These are phyloP conservation scores for Madurella fahalii DNA, from an alignment of 2,329 filamentous ascomycete genomes.

Conservation along the genomic window DNA sequence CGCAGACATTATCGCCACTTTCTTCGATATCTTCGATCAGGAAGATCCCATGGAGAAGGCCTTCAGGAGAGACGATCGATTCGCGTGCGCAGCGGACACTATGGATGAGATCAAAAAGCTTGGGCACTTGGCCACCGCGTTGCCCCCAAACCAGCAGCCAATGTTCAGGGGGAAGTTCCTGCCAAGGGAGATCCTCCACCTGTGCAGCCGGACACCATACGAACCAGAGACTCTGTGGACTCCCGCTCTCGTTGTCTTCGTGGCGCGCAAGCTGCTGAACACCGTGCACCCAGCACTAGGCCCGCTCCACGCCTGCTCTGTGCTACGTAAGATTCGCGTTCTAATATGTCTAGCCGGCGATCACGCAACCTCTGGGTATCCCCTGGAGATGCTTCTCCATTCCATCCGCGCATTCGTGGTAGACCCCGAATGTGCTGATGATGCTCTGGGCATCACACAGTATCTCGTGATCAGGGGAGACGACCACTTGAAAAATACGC, in stretches of 20 bases:
- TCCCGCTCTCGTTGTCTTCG: slow-evolving; percentile 65
- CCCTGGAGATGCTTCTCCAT: slow-evolving; percentile 84
- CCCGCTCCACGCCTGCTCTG: slow-evolving; percentile 78
- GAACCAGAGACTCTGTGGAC: slow-evolving; percentile 68
- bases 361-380: slow-evolving; percentile 71
- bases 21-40: slow-evolving; percentile 74
- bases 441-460: slow-evolving; percentile 79
- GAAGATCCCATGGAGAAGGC: slow-evolving; percentile 69
- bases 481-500: slow-evolving; percentile 57
- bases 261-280: slow-evolving; percentile 74
- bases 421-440: slow-evolving; percentile 83
- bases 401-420: slow-evolving; percentile 73
- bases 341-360: slow-evolving; percentile 73
- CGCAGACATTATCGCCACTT: slow-evolving; percentile 68
- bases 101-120: slow-evolving; percentile 66
- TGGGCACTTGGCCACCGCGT: slow-evolving; percentile 58
- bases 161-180: slow-evolving; percentile 77
- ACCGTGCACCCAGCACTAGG: slow-evolving; percentile 79
- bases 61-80: slow-evolving; percentile 55
- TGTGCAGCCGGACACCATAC: slow-evolving; percentile 70
- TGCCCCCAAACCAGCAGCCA: slow-evolving; percentile 81
- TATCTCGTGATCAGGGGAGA: slow-evolving; percentile 72
- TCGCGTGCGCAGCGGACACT: slow-evolving; percentile 57
- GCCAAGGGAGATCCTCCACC: slow-evolving; percentile 66
- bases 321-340: slow-evolving; percentile 80